A percentile compares a stretch with the other conserved stretches of the same genome.
These are phyloP conservation scores for Hippophae gyantsensis DNA, from an alignment of 306 rosid species.

Conservation along the genomic window DNA sequence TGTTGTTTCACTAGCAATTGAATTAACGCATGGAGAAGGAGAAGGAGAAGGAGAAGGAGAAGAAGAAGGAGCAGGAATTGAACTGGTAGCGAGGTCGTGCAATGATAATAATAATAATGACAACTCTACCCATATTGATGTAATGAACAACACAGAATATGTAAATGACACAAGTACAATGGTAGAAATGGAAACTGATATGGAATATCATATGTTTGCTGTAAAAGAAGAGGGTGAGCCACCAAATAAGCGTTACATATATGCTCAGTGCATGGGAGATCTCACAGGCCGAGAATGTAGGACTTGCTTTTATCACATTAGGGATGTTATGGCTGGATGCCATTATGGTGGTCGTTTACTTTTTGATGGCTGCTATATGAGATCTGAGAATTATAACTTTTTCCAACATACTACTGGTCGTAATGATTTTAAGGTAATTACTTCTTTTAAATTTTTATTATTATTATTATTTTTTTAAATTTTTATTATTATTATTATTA, in stretches of 20 bases:
- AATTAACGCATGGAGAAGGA: too few relatives aligned
- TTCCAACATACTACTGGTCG: conserved; percentile 10
- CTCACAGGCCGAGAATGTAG: conserved; percentile 16
- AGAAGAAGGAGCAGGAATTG: too few relatives aligned
- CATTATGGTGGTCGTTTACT: conserved; percentile 28
- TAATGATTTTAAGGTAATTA: conserved; percentile 15
- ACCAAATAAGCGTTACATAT: conserved; percentile 21
- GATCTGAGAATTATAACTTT: conserved; percentile 26
- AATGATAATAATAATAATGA: too few relatives aligned
- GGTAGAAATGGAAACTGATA: conserved; percentile 2
- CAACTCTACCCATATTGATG: too few relatives aligned
- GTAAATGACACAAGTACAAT: background rate
- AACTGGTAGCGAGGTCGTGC: too few relatives aligned
- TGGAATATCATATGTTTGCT: conserved; percentile 10
- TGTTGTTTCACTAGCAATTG: too few relatives aligned
- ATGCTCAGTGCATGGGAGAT: conserved; percentile 27
- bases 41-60: too few relatives aligned
- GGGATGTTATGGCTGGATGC: conserved; percentile 15
- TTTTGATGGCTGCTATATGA: conserved; percentile 20
- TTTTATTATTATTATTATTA: background rate
- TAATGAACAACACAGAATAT: too few relatives aligned
- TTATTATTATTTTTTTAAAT: background rate
- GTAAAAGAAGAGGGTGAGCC: conserved; percentile 12
- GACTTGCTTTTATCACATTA: conserved; percentile 3
- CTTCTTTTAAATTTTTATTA: background rate